A percentile compares a stretch with the other conserved stretches of the same genome.
These are phyloP conservation scores for Prunus persica DNA, from an alignment of 306 rosid species.

Conservation along the genomic window DNA sequence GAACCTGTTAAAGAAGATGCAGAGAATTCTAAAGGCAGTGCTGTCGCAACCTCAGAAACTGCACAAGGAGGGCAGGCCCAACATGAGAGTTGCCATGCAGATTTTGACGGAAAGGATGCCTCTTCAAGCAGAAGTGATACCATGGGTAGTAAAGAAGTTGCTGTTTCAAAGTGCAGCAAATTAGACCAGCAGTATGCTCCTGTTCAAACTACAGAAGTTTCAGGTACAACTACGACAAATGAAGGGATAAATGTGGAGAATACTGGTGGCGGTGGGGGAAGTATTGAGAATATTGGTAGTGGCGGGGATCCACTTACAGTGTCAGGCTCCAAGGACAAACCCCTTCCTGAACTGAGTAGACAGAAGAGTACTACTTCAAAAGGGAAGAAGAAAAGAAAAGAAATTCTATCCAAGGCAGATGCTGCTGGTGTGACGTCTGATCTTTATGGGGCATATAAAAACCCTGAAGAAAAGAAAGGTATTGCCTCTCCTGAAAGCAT, in stretches of 20 bases:
- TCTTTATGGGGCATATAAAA: conserved; percentile 92
- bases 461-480: conserved; percentile 88
- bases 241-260: conserved; percentile 44
- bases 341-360: conserved; percentile 48
- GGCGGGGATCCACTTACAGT: conserved; percentile 30
- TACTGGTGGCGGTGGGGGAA: conserved; percentile 37
- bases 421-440: conserved; percentile 93
- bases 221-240: conserved; percentile 33
- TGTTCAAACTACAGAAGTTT: conserved; percentile 19
- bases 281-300: conserved; percentile 34
- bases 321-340: conserved; percentile 50
- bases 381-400: conserved; percentile 58
- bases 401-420: conserved; percentile 79
- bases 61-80: conserved; percentile 31
- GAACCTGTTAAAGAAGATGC: conserved; percentile 30
- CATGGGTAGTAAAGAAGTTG: conserved; percentile 27
- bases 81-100: conserved; percentile 33
- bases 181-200: conserved; percentile 37
- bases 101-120: conserved; percentile 25
- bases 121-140: conserved; percentile 37
- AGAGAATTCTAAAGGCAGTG: conserved; percentile 26
- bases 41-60: conserved; percentile 26
- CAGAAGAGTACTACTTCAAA: conserved; percentile 37
- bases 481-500: conserved; percentile 33
- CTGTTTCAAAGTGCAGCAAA: conserved; percentile 25